phyloP scores from a whole-genome alignment of 2,329 filamentous ascomycete genomes.

The Chaetomium sp. region DNA sequence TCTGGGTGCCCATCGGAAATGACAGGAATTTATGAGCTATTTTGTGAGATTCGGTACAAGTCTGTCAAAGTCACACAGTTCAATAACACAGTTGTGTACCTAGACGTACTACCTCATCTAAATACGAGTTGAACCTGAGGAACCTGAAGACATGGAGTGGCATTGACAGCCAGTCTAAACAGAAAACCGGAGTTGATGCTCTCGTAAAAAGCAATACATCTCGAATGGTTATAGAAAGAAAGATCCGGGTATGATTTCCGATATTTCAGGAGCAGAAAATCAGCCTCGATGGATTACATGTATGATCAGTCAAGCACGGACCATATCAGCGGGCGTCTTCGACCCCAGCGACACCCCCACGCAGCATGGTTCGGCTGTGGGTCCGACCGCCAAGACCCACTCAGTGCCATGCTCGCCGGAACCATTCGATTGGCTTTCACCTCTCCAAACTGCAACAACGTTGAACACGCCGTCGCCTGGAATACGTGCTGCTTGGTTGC shows the following conservation, averaged over 20 bases:
- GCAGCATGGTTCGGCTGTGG: neutral
- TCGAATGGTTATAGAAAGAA: neutral
- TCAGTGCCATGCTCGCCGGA: neutral
- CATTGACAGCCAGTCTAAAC: neutral
- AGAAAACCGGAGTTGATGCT: neutral
- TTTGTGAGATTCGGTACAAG: neutral
- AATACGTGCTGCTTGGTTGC: neutral
- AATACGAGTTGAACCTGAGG: neutral
- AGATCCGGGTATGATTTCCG: neutral
- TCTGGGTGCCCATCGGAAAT: neutral
- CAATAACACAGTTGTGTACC: neutral
- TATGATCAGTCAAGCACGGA: neutral
- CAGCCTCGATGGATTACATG: neutral
- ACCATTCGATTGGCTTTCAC: conserved; percentile 23
- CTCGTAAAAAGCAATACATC: neutral
- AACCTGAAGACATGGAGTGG: neutral
- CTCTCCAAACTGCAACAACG: conserved; percentile 20
- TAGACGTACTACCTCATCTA: no score
- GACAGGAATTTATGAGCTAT: neutral
- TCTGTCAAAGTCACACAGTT: neutral
- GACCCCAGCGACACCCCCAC: neutral
- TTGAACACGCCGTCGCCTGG: neutral
- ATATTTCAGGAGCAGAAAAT: neutral
- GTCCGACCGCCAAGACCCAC: neutral
- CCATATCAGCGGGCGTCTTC: neutral